Conservation (phyloP, 2,329 filamentous ascomycete genomes). For the Monilinia vaccinii-corymbosi region DNA sequence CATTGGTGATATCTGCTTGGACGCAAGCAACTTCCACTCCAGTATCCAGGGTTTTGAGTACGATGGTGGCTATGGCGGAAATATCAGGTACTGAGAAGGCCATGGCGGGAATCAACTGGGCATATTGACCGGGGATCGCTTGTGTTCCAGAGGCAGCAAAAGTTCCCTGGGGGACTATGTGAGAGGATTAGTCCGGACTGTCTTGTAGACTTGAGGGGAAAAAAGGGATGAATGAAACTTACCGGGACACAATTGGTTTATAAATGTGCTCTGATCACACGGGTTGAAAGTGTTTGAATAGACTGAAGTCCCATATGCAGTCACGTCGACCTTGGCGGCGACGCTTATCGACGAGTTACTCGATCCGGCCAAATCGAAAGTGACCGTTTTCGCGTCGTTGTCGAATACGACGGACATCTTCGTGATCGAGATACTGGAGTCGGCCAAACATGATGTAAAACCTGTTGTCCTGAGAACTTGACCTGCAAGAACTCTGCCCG, state of each 20-base stretch:
- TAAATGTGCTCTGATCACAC: conserved; percentile 57
- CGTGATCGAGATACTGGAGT: conserved; percentile 57
- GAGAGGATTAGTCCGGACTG: conserved; percentile 13
- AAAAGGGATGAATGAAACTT: not conserved
- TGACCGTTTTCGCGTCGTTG: conserved; percentile 60
- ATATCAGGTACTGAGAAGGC: conserved; percentile 89
- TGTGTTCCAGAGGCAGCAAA: conserved; percentile 69
- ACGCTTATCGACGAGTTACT: conserved; percentile 72
- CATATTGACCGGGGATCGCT: conserved; percentile 60
- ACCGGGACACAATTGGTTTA: conserved; percentile 75
- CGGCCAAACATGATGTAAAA: conserved; percentile 62
- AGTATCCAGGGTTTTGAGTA: conserved; percentile 55
- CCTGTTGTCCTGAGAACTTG: conserved; percentile 73
- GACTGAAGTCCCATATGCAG: conserved; percentile 64
- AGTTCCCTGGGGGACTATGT: conserved; percentile 57
- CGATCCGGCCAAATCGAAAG: conserved; percentile 73
- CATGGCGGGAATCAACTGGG: conserved; percentile 71
- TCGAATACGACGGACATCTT: conserved; percentile 73
- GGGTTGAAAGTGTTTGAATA: conserved; percentile 79
- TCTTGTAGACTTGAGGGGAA: not conserved
- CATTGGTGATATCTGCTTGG: conserved; percentile 72
- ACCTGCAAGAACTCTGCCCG: conserved; percentile 44
- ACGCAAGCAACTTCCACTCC: conserved; percentile 69
- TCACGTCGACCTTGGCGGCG: conserved; percentile 44
- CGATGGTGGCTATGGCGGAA: conserved; percentile 71